phyloP scores from a whole-genome alignment of 495 filamentous ascomycete genomes.

The Trichoderma orchidacearum region DNA sequence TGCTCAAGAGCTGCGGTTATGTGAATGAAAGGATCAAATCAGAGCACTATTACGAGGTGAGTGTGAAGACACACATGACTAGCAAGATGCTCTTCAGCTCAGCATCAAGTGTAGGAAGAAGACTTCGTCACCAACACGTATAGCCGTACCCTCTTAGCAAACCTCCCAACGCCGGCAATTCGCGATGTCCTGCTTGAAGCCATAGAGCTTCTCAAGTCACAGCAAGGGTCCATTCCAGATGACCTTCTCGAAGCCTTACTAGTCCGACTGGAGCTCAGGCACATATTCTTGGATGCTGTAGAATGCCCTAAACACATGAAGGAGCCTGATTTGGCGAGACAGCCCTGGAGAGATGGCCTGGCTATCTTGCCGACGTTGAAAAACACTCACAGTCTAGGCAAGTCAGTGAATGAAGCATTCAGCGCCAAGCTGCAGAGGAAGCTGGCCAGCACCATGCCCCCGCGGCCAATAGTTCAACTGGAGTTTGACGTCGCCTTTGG shows the following conservation, averaged over 20 bases:
- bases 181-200: conserved; percentile 47
- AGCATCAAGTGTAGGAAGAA: conserved; percentile 52
- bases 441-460: conserved; percentile 83
- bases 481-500: conserved; percentile 55
- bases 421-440: conserved; percentile 81
- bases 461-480: conserved; percentile 73
- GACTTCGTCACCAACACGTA: conserved; percentile 90
- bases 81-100: conserved; percentile 12
- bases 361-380: conserved; percentile 35
- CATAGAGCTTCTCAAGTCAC: conserved; percentile 34
- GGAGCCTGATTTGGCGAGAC: conserved; percentile 25
- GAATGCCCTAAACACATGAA: conserved; percentile 28
- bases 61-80: conserved; percentile 9
- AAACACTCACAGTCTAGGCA: conserved; percentile 46
- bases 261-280: conserved; percentile 49
- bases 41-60: conserved; percentile 81
- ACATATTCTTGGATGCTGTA: conserved; percentile 42
- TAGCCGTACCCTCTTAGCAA: conserved; percentile 58
- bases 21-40: conserved; percentile 59
- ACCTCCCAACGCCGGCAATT: conserved; percentile 43
- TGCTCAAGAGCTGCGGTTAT: conserved; percentile 72
- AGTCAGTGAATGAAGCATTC: conserved; percentile 60
- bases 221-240: conserved; percentile 28
- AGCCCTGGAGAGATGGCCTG: conserved; percentile 33
- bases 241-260: conserved; percentile 45